phyloP scores from a whole-genome alignment of 1,139 yeast species.

The Scheffersomyces lignicola region DNA sequence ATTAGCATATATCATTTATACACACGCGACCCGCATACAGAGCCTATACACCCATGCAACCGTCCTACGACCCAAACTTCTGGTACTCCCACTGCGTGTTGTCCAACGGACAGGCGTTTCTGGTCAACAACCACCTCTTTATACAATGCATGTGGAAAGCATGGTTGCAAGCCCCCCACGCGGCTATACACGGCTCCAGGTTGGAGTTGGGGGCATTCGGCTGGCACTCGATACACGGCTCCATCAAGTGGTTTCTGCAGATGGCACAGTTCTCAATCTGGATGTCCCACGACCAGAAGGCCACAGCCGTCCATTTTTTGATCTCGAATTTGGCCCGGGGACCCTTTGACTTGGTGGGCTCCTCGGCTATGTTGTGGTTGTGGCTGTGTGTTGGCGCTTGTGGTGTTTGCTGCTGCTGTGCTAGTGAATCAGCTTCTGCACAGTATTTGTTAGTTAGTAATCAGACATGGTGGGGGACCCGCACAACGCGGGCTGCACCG shows the following conservation, averaged over 20 bases:
- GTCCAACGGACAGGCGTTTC: slow-evolving; percentile 97
- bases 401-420: background rate
- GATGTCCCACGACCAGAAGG: slow-evolving; percentile 99
- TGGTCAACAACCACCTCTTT: slow-evolving; percentile 92
- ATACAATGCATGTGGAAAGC: slow-evolving; percentile 96
- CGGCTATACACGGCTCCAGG: slow-evolving; percentile 87
- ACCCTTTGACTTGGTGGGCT: slow-evolving; percentile 8
- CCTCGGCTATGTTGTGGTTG: slow-evolving; percentile 7
- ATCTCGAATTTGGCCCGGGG: slow-evolving; percentile 45
- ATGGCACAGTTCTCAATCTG: slow-evolving; percentile 97
- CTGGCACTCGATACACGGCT: slow-evolving; percentile 96
- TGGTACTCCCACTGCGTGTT: slow-evolving; percentile 92
- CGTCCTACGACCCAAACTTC: slow-evolving; percentile 62
- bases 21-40: too few species aligned
- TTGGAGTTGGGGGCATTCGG: slow-evolving; percentile 69
- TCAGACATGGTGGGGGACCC: background rate
- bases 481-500: too few species aligned
- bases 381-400: slow-evolving; percentile 1
- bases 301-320: slow-evolving; percentile 93
- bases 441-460: slow-evolving; percentile 5
- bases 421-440: slow-evolving; percentile 8
- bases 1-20: background rate
- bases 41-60: slow-evolving; percentile 8
- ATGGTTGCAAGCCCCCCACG: slow-evolving; percentile 96
- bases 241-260: slow-evolving; percentile 98